Percentiles rank a stretch among this genome's conserved stretches.
These are phyloP conservation scores for Meyerozyma sp. DNA, from an alignment of 1,139 yeast genomes.

Conservation along the genomic window DNA sequence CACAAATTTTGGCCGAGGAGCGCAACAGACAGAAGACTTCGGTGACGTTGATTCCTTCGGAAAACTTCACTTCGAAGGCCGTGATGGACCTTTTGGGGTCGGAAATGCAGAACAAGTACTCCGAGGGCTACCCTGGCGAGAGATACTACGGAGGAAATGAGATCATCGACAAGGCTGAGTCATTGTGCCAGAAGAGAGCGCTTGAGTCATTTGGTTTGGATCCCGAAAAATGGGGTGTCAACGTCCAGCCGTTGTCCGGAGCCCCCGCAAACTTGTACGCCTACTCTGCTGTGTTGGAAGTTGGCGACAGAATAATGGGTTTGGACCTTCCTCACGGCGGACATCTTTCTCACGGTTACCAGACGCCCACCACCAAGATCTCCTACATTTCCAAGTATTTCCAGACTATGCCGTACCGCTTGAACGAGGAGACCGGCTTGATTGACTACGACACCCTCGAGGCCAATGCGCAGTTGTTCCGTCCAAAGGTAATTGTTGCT, in stretches of 20 bases:
- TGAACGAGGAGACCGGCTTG: constrained; percentile 83
- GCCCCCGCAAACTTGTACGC: constrained; percentile 97
- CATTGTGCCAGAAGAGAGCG: constrained; percentile 89
- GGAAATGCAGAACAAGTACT: constrained; percentile 89
- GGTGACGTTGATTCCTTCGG: constrained; percentile 91
- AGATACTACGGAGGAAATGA: constrained; percentile 90
- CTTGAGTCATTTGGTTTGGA: constrained; percentile 77
- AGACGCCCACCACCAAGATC: constrained; percentile 90
- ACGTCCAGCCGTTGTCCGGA: constrained; percentile 93
- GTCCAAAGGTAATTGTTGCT: constrained; percentile 94
- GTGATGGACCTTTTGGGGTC: constrained; percentile 97
- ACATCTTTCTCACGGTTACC: constrained; percentile 96
- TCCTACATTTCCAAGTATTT: constrained; percentile 94
- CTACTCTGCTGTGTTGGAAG: constrained; percentile 90
- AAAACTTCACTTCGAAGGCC: constrained; percentile 93
- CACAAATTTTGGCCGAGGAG: constrained; percentile 78
- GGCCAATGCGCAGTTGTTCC: constrained; percentile 80
- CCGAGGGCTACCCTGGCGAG: constrained; percentile 87
- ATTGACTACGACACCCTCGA: constrained; percentile 94
- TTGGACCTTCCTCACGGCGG: constrained; percentile 97
- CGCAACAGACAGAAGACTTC: constrained; percentile 92
- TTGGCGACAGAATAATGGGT: constrained; percentile 96
- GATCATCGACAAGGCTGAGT: constrained; percentile 90
- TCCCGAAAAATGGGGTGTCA: constrained; percentile 93
- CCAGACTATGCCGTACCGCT: constrained; percentile 98